Conservation (phyloP, 176 grass and related monocot genomes). For the Lolium multiflorum region DNA sequence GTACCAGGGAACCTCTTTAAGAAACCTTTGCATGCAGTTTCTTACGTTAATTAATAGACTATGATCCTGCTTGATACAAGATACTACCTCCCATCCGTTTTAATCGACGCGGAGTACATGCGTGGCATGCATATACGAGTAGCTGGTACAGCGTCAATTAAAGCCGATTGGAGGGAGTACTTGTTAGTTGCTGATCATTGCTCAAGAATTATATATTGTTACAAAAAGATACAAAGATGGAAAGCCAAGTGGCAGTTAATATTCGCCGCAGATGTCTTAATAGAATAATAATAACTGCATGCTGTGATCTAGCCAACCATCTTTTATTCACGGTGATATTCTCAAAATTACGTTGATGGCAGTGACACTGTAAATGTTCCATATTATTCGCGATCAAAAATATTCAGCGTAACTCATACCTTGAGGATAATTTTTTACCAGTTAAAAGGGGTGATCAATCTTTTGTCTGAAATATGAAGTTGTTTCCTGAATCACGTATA, state of each 20-base stretch:
- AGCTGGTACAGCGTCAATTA: too few relatives aligned
- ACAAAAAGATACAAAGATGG: background rate
- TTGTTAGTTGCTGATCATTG: background rate
- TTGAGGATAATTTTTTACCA: background rate
- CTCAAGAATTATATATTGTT: background rate
- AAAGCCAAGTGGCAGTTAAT: background rate
- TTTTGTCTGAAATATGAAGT: background rate
- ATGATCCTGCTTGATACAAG: background rate
- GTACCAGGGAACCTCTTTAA: background rate
- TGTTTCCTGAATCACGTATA: conserved; percentile 18
- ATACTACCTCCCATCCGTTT: too few relatives aligned
- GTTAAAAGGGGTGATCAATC: conserved; percentile 4
- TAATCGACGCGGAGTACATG: too few relatives aligned
- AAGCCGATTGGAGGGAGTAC: too few relatives aligned
- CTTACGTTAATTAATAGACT: background rate
- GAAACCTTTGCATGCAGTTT: conserved; percentile 6
- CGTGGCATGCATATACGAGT: too few relatives aligned
- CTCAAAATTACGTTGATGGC: background rate
- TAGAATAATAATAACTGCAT: background rate
- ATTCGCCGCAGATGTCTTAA: background rate
- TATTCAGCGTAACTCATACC: background rate
- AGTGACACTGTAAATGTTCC: background rate
- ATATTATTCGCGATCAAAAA: background rate
- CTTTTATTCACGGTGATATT: background rate
- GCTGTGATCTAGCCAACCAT: background rate